These are phyloP conservation scores for Calonectria henricotiae DNA, from an alignment of 2,329 filamentous ascomycete species.

Conservation along the genomic window DNA sequence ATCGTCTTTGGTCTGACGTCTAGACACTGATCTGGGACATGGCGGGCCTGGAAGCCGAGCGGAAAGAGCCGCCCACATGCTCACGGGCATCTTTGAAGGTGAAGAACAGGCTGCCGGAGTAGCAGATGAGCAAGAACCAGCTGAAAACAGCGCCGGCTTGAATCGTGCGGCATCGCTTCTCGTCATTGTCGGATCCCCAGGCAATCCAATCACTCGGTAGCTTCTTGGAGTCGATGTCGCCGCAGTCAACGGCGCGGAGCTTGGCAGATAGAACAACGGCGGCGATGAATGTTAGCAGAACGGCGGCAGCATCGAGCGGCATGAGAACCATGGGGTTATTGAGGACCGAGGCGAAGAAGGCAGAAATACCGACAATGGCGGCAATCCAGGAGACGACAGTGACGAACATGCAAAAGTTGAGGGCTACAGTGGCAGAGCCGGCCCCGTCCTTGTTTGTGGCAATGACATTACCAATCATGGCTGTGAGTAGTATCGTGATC, in stretches of 20 bases:
- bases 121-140: slow-evolving; percentile 82
- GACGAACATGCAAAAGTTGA: slow-evolving; percentile 81
- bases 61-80: slow-evolving; percentile 61
- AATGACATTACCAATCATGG: slow-evolving; percentile 74
- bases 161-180: slow-evolving; percentile 81
- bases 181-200: slow-evolving; percentile 72
- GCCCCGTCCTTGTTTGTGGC: slow-evolving; percentile 65
- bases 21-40: slow-evolving; percentile 74
- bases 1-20: slow-evolving; percentile 29
- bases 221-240: slow-evolving; percentile 61
- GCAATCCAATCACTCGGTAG: slow-evolving; percentile 70
- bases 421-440: slow-evolving; percentile 62
- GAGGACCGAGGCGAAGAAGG: slow-evolving; percentile 69
- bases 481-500: slow-evolving; percentile 69
- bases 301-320: slow-evolving; percentile 72
- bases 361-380: slow-evolving; percentile 74
- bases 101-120: slow-evolving; percentile 72
- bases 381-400: slow-evolving; percentile 77
- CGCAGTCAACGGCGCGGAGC: slow-evolving; percentile 79
- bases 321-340: slow-evolving; percentile 70
- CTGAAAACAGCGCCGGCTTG: slow-evolving; percentile 84
- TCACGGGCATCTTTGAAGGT: slow-evolving; percentile 69
- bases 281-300: slow-evolving; percentile 80
- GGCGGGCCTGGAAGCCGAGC: slow-evolving; percentile 62
- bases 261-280: slow-evolving; percentile 81